Evolutionary conservation across 345 rosid genomes (phyloP).

Genomic region (Citrus medica): DNA sequence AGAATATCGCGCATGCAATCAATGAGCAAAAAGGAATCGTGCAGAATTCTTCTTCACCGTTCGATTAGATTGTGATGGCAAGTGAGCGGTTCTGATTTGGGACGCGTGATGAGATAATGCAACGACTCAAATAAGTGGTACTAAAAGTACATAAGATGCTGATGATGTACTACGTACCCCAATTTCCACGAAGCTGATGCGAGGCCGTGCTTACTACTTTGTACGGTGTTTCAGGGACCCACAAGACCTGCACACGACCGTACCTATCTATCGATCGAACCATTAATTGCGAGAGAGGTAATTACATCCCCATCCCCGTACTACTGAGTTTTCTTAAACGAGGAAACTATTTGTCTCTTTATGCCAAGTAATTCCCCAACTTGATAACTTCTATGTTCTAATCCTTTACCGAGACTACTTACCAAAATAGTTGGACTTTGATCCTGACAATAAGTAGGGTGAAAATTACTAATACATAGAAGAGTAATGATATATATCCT

Average conservation of each 20-base stretch:
- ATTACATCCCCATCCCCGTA: neutral
- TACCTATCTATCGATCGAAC: neutral
- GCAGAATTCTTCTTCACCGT: neutral
- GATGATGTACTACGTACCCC: neutral
- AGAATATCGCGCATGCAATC: neutral
- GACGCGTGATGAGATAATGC: neutral
- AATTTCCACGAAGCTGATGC: slow-evolving; percentile 2
- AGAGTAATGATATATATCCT: too few relatives aligned
- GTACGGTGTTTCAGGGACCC: slow-evolving; percentile 37
- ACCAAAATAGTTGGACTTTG: too few relatives aligned
- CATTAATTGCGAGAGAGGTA: neutral
- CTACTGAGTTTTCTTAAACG: too few relatives aligned
- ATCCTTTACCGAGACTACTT: too few relatives aligned
- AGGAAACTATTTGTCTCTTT: neutral
- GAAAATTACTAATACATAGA: too few relatives aligned
- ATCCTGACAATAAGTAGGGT: too few relatives aligned
- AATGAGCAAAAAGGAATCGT: too few relatives aligned
- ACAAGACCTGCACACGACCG: neutral
- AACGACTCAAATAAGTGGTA: neutral
- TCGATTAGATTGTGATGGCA: neutral
- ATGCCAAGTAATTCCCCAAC: neutral
- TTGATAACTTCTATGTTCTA: too few relatives aligned
- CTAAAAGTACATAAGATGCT: slow-evolving; percentile 8
- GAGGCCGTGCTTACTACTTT: slow-evolving; percentile 7
- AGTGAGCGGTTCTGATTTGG: neutral